Evolutionary conservation across 2,329 filamentous ascomycete species (phyloP).

Genomic region (Aureobasidium sp.): DNA sequence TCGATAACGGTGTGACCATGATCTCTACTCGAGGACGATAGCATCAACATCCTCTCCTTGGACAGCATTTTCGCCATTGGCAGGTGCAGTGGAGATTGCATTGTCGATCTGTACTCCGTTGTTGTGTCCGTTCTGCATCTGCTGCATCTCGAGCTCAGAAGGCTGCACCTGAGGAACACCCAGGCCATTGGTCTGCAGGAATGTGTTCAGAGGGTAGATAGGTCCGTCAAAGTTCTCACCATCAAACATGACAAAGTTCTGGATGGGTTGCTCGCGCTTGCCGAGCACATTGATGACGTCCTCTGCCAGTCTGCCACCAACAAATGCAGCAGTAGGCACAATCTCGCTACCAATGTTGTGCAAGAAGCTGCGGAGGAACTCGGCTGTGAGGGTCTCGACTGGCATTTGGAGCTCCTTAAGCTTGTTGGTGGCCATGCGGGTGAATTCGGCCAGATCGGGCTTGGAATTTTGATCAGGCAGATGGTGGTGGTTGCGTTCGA

Average conservation of each 20-base stretch:
- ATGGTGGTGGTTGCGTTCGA: slow-evolving; percentile 42
- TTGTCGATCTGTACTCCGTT: not conserved
- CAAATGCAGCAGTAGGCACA: slow-evolving; percentile 75
- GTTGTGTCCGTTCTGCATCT: not conserved
- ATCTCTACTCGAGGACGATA: not conserved
- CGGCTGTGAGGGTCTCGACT: slow-evolving; percentile 35
- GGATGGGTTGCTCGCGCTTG: slow-evolving; percentile 83
- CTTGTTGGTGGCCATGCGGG: slow-evolving; percentile 65
- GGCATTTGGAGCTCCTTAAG: slow-evolving; percentile 56
- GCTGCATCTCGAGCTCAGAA: not conserved
- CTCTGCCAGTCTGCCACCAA: slow-evolving; percentile 86
- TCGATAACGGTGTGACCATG: not conserved
- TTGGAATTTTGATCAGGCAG: slow-evolving; percentile 42
- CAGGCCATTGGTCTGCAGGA: slow-evolving; percentile 12
- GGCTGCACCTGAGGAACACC: slow-evolving; percentile 7
- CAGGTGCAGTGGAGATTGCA: not conserved
- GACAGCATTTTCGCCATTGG: not conserved
- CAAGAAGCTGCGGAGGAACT: slow-evolving; percentile 75
- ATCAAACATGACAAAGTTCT: slow-evolving; percentile 90
- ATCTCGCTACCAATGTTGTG: slow-evolving; percentile 80
- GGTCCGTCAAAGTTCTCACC: slow-evolving; percentile 70
- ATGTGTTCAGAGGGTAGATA: slow-evolving; percentile 47
- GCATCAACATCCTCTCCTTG: not conserved
- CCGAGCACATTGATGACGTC: slow-evolving; percentile 96
- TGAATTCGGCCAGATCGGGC: slow-evolving; percentile 68